These are phyloP conservation scores for Sporothrix variecibatus DNA, from an alignment of 2,329 filamentous ascomycete species.

Conservation along the genomic window DNA sequence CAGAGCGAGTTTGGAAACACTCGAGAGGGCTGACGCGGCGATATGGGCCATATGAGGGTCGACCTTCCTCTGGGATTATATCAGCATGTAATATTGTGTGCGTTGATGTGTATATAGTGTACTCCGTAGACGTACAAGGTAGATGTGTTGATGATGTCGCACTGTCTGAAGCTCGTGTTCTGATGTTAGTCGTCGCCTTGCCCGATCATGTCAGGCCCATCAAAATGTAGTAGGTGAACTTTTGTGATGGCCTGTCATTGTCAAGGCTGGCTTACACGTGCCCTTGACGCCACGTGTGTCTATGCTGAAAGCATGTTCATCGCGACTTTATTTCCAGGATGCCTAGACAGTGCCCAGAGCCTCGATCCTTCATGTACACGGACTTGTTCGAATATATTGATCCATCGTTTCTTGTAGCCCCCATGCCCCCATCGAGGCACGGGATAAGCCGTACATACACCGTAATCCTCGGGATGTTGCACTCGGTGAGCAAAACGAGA, in stretches of 20 bases:
- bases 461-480: not conserved
- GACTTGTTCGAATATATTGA: not conserved
- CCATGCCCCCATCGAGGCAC: not conserved
- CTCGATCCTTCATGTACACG: not conserved
- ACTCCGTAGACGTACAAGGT: too few relatives aligned
- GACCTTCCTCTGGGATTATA: not conserved
- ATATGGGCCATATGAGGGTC: not conserved
- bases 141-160: not conserved
- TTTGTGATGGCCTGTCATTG: not conserved
- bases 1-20: not conserved
- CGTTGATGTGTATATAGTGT: not conserved
- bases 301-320: not conserved
- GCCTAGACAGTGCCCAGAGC: not conserved
- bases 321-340: not conserved
- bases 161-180: not conserved
- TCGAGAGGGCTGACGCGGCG: constrained; percentile 1
- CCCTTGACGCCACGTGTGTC: not conserved
- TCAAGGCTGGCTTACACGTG: constrained; percentile 8
- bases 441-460: not conserved
- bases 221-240: not conserved
- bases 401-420: not conserved
- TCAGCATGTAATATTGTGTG: not conserved
- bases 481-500: constrained; percentile 15
- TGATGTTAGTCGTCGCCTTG: not conserved
- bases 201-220: not conserved